These are phyloP conservation scores for Apodospora peruviana DNA, from an alignment of 495 filamentous ascomycete species.

Conservation along the genomic window DNA sequence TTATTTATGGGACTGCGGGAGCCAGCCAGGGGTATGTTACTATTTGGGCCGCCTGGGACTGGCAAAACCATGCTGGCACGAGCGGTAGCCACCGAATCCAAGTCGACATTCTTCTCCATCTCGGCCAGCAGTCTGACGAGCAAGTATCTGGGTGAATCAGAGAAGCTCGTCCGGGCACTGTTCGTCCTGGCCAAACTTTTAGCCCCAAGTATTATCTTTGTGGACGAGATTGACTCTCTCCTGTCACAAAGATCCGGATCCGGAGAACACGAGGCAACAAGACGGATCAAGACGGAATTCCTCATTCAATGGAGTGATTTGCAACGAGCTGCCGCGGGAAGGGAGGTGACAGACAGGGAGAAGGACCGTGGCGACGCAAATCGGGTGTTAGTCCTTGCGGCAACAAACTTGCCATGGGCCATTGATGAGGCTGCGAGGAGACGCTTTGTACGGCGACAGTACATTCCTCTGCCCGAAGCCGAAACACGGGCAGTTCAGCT, in stretches of 20 bases:
- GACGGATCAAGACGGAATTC: conserved; percentile 96
- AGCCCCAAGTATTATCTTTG: conserved; percentile 95
- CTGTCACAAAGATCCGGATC: conserved; percentile 76
- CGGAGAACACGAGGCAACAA: conserved; percentile 87
- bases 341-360: conserved; percentile 63
- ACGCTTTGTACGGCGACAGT: conserved; percentile 89
- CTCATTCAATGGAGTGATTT: conserved; percentile 96
- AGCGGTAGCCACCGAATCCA: conserved; percentile 90
- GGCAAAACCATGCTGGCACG: conserved; percentile 98
- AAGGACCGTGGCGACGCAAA: conserved; percentile 76
- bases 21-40: conserved; percentile 88
- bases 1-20: conserved; percentile 93
- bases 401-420: conserved; percentile 96
- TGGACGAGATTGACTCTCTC: conserved; percentile 97
- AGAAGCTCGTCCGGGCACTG: conserved; percentile 91
- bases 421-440: conserved; percentile 94
- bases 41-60: conserved; percentile 94
- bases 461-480: conserved; percentile 88
- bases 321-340: conserved; percentile 83
- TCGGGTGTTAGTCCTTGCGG: conserved; percentile 87
- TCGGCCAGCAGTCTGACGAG: conserved; percentile 89
- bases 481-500: conserved; percentile 75
- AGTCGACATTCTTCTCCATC: conserved; percentile 96
- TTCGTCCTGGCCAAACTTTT: conserved; percentile 86
- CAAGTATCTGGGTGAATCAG: conserved; percentile 94